Evolutionary conservation across 1,139 yeast genomes (phyloP).

Genomic region (Sugiyamaella neomexicana): DNA sequence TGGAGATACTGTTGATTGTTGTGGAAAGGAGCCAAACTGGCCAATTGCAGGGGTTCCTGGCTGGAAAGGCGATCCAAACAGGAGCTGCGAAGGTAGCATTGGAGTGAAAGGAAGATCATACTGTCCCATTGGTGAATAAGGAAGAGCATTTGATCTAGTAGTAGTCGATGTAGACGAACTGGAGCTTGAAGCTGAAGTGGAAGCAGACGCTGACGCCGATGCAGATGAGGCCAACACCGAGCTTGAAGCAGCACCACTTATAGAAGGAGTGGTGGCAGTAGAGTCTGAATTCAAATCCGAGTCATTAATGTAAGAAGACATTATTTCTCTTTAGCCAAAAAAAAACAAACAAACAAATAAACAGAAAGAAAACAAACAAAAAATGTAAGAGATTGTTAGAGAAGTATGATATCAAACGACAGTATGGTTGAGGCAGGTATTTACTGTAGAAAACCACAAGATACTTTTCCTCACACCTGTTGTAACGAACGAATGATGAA

Average conservation of each 20-base stretch:
- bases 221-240: background rate
- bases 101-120: slow-evolving; percentile 49
- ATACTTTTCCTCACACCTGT: too few relatives aligned
- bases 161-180: background rate
- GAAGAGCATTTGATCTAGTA: background rate
- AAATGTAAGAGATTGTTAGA: background rate
- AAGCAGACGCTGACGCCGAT: background rate
- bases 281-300: background rate
- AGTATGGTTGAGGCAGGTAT: too few relatives aligned
- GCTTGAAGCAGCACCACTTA: background rate
- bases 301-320: background rate
- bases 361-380: too few relatives aligned
- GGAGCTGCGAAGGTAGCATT: slow-evolving; percentile 66
- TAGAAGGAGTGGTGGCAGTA: background rate
- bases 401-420: background rate
- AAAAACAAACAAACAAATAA: background rate
- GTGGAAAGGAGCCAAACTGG: slow-evolving; percentile 38
- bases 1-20: slow-evolving; percentile 27
- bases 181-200: background rate
- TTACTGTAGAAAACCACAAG: too few relatives aligned
- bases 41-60: slow-evolving; percentile 43
- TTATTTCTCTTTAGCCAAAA: too few relatives aligned
- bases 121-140: slow-evolving; percentile 35
- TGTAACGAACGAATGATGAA: background rate
- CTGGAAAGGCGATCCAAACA: slow-evolving; percentile 66